phyloP scores from a whole-genome alignment of 176 grass and related monocot genomes.

The Raddia distichophylla region DNA sequence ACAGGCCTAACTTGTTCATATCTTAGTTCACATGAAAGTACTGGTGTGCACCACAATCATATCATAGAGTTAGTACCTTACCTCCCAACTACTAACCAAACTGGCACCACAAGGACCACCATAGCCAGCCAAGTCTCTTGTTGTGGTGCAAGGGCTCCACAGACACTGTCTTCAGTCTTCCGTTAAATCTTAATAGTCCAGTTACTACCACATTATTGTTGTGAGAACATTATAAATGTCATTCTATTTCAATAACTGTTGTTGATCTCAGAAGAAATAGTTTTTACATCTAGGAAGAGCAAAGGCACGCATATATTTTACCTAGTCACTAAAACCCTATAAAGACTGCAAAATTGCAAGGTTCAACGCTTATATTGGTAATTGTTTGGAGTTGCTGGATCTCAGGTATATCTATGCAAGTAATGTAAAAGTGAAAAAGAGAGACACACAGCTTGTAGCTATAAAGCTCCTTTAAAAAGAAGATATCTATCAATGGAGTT shows the following conservation, averaged over 20 bases:
- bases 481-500: slow-evolving; percentile 18
- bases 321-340: background rate
- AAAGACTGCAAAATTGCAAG: background rate
- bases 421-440: slow-evolving; percentile 3
- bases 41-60: slow-evolving; percentile 27
- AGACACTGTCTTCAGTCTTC: background rate
- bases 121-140: slow-evolving; percentile 11
- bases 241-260: background rate
- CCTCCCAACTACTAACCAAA: slow-evolving; percentile 46
- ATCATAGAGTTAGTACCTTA: slow-evolving; percentile 18
- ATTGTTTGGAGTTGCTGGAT: background rate
- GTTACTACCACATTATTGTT: background rate
- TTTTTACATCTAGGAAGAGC: slow-evolving; percentile 15
- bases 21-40: slow-evolving; percentile 25
- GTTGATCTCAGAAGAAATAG: background rate
- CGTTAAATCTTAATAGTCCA: background rate
- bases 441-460: background rate
- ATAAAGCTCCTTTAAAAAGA: slow-evolving; percentile 19
- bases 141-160: background rate
- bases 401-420: background rate
- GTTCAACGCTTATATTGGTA: background rate
- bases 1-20: background rate
- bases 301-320: background rate
- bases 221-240: background rate
- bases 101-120: slow-evolving; percentile 32